phyloP scores from a whole-genome alignment of 2,329 filamentous ascomycete species.

The Ophiocordyceps polyrhachis-furcata region DNA sequence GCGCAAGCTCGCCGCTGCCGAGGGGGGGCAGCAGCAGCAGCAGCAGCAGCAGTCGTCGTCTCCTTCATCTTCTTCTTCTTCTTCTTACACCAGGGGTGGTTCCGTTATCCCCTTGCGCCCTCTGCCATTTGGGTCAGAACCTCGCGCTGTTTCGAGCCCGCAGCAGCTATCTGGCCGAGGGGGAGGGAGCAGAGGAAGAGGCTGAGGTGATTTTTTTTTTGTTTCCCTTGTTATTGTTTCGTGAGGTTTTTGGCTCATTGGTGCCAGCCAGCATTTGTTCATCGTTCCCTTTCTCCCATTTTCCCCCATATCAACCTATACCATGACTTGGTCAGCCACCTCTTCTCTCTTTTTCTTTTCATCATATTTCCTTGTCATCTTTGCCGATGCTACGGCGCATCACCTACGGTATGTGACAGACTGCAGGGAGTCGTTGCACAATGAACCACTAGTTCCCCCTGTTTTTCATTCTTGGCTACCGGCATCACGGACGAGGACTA shows the following conservation, averaged over 20 bases:
- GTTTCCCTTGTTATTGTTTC: background rate
- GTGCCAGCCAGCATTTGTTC: background rate
- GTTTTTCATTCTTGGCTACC: background rate
- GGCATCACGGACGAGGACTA: background rate
- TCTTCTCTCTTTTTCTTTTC: background rate
- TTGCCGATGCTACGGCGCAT: background rate
- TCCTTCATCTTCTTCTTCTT: background rate
- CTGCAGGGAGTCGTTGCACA: background rate
- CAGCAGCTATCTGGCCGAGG: slow-evolving; percentile 1
- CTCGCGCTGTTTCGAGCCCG: slow-evolving; percentile 8
- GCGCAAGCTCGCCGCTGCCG: slow-evolving; percentile 25
- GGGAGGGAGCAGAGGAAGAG: slow-evolving; percentile 2
- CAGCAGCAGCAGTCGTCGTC: slow-evolving; percentile 1
- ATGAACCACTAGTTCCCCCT: background rate
- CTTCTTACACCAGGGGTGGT: slow-evolving; percentile 3
- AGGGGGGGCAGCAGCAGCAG: slow-evolving; percentile 4
- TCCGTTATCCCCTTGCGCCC: slow-evolving; percentile 28
- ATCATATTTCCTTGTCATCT: background rate
- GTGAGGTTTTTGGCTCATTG: background rate
- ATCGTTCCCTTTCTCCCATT: background rate
- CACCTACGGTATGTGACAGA: background rate
- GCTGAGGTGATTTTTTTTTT: slow-evolving; percentile 4
- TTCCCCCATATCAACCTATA: background rate
- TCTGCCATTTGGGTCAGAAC: slow-evolving; percentile 34
- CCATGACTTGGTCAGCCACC: background rate